Evolutionary conservation across 116 monocot genomes (phyloP), one percentile per base, ranked within the genome.

Genomic region (Papilionanthe hybrid): DNA sequence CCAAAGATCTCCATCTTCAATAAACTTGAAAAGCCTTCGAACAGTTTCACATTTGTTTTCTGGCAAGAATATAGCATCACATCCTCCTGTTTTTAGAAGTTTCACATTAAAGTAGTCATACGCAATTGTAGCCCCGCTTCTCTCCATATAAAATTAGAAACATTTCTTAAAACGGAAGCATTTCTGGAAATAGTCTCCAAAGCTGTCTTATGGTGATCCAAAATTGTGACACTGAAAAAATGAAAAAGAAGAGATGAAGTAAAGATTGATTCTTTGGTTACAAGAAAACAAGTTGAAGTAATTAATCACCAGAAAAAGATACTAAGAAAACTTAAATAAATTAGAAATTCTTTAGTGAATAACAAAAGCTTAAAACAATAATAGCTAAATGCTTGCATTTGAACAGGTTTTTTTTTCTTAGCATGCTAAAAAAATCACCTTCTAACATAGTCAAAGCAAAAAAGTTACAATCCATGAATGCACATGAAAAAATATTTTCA

Each of bases 121-220:
- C 13, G 97, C 97, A 87, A 97, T 91, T 58, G 97, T 97, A 67
- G 97, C 97, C 22, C 97, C 97, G 86, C 97, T 97, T 76, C 84
- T 88, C 32, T 91, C 78, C 94, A 97, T 87, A 97, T 91, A 72
- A 97, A 63, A 72, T 84, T 86, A 22, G 72, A 89, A 47, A 97
- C 90, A 88, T 97, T 97, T 68, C 86, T 43, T 10, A 82, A 76
- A 37, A 76, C 65, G 1, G 76, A 84, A 55, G 69, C 73, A 81
- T 78, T 86, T 67, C 80, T 86, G 28, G 79, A 81, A 23, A 97
- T 78, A 76, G 76, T 69, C 81, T 97, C 92, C 23, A 85, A 43
- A 66, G 97, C 88, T 84, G 94, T 97, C 85, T 92, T 97, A 85
- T 97, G 97, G 87, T 97, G 97, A 66, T 94, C 97, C 73, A 97